phyloP scores from a whole-genome alignment of 1,139 yeast genomes.

The Diutina ranongensis region DNA sequence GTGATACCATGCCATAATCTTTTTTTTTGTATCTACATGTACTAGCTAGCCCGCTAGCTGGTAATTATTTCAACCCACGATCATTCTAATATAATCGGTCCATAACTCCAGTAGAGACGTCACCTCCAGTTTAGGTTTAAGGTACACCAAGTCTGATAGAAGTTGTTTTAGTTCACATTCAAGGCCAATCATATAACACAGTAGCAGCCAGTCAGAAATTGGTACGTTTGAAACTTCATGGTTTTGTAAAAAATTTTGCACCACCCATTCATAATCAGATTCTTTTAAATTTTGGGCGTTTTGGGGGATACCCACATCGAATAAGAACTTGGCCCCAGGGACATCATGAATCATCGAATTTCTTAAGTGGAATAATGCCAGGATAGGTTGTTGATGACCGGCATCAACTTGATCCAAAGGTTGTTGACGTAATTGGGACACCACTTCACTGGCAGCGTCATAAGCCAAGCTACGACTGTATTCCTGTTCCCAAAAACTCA shows the following conservation, averaged over 20 bases:
- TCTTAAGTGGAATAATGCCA: neutral
- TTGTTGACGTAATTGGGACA: neutral
- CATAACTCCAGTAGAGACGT: neutral
- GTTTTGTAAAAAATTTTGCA: neutral
- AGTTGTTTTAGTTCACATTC: neutral
- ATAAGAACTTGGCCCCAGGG: slow-evolving; percentile 1
- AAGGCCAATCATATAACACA: slow-evolving; percentile 5
- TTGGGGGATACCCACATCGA: slow-evolving; percentile 3
- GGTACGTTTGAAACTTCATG: neutral
- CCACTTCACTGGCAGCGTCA: slow-evolving; percentile 1
- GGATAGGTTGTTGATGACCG: neutral
- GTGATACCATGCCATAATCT: too few species aligned
- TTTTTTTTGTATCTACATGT: neutral
- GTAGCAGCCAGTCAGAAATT: slow-evolving; percentile 4
- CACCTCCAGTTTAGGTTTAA: neutral
- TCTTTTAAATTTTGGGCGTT: neutral
- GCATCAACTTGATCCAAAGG: neutral
- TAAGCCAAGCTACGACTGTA: slow-evolving; percentile 2
- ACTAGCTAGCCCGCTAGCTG: slow-evolving; percentile 3
- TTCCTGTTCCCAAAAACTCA: slow-evolving; percentile 5
- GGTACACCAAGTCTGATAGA: neutral
- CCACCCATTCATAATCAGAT: slow-evolving; percentile 4
- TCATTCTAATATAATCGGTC: neutral
- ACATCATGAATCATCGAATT: neutral
- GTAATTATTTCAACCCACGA: neutral